Percentiles rank a stretch among this genome's conserved stretches.
Conservation (phyloP, 345 rosid species). For the Angophora floribunda region DNA sequence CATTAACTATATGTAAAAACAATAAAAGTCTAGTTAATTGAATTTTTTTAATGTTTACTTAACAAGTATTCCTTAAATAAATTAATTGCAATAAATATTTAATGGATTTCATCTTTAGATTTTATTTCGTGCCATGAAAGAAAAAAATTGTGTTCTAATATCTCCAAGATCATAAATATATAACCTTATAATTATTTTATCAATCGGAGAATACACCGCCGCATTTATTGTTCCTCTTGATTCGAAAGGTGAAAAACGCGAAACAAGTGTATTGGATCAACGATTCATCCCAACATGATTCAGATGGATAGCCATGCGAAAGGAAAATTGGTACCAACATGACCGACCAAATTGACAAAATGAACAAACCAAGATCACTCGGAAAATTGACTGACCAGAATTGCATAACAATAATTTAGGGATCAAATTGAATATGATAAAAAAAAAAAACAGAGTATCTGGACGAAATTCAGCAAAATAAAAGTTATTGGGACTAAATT, state of each 20-base stretch:
- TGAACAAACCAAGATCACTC: not conserved
- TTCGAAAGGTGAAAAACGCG: not conserved
- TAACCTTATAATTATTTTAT: fast-evolving
- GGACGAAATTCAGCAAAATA: not conserved
- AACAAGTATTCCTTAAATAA: not conserved
- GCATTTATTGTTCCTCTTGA: not conserved
- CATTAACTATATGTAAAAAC: not conserved
- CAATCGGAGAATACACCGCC: fast-evolving
- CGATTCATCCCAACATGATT: not conserved
- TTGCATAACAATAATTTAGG: not conserved
- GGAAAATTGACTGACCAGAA: not conserved
- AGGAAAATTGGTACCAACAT: not conserved
- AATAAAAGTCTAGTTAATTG: not conserved
- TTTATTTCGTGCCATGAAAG: not conserved
- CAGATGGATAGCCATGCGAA: fast-evolving
- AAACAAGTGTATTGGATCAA: not conserved
- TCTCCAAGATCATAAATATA: not conserved
- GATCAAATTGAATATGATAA: not conserved
- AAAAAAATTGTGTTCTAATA: not conserved
- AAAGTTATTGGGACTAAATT: not conserved
- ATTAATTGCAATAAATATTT: not conserved
- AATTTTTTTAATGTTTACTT: not conserved
- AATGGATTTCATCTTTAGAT: not conserved
- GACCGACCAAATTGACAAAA: not conserved
- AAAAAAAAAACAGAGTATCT: not conserved